A percentile compares a stretch with the other conserved stretches of the same genome.
Conservation (phyloP, 2,329 filamentous ascomycete species). For the Fusarium gaditjirri region DNA sequence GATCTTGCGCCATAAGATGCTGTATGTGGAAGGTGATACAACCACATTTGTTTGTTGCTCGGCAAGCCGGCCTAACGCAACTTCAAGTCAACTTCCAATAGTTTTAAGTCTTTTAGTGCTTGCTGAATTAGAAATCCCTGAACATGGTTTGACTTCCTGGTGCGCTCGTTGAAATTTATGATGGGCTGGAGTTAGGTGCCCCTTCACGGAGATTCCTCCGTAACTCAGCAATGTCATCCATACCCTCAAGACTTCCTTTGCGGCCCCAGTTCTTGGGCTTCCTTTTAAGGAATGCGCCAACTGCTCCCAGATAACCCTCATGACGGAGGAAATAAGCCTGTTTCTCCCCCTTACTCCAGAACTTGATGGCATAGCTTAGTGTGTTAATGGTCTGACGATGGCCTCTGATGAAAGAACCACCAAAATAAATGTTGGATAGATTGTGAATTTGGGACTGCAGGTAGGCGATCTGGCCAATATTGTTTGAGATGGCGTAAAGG, state of each 20-base stretch:
- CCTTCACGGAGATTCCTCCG: conserved; percentile 40
- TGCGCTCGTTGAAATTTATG: background rate
- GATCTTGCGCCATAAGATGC: conserved; percentile 15
- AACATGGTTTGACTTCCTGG: background rate
- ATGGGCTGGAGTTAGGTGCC: conserved; percentile 16
- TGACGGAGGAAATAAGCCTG: conserved; percentile 96
- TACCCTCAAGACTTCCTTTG: conserved; percentile 76
- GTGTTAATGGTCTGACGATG: conserved; percentile 99
- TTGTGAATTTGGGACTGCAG: conserved; percentile 96
- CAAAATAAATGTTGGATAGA: conserved; percentile 94
- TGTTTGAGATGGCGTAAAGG: conserved; percentile 95
- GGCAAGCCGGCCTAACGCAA: background rate
- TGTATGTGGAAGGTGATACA: background rate
- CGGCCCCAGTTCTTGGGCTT: conserved; percentile 93
- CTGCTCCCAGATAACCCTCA: conserved; percentile 93
- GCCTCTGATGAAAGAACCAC: conserved; percentile 94
- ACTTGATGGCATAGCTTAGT: conserved; percentile 94
- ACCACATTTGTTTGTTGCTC: conserved; percentile 1
- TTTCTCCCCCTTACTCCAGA: conserved; percentile 94
- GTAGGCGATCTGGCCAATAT: conserved; percentile 97
- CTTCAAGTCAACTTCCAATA: background rate
- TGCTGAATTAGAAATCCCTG: background rate
- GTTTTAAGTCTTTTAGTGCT: conserved; percentile 12
- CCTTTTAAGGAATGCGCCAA: conserved; percentile 92
- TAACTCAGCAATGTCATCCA: conserved; percentile 48